Base-by-base conservation (phyloP, 2,329 filamentous ascomycete genomes). In the Colletotrichum sp. region DNA sequence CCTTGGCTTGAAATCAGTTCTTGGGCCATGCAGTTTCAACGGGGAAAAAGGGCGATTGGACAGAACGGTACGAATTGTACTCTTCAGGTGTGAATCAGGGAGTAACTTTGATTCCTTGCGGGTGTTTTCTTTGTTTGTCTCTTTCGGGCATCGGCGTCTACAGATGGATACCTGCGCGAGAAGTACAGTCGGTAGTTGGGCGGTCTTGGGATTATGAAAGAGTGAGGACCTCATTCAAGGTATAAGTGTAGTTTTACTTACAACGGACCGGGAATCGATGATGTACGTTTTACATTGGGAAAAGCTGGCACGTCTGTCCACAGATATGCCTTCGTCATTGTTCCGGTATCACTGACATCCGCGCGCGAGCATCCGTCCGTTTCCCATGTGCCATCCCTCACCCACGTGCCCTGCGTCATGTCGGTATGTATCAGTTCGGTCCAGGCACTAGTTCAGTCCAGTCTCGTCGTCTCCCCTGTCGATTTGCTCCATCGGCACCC, bases 151-250 rank as follows among this genome's bases (percentile, higher is more conserved):
- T 69, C 60, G 76, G 76, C 76, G 73, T 77, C 69, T 66, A 70
- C 30, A 72, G 69, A 77, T 64, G 76, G 69, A 67, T 76, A 76
- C 65, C 70, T 76, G 48, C 73, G 64, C 70, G 34, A 60, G 60
- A 61, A 56, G 56, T 52, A 38, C n/a, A 26, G n/a, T 56, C 52
- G 52, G 24, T 43, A 13, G 43, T 13, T 52, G 6, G 66, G 48
- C 34, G 52, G 64, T 66, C 43, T 55, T 43, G 43, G 43, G 52
- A 58, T 68, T 68, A 68, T 30, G 56, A 69, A 1, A 48, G 32
- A 61, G 56, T 16, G 67, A 70, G 34, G 32, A 34, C 26, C 36
- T 34, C 18, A 26, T 66, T 26, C 58, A 21, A 34, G 55, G 56
- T 32, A 66, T 66, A 48, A 48, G 56, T 70, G 56, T 70, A 70